These are phyloP conservation scores for Pneumocystis murina DNA, from an alignment of 1,139 yeast species.

Conservation along the genomic window DNA sequence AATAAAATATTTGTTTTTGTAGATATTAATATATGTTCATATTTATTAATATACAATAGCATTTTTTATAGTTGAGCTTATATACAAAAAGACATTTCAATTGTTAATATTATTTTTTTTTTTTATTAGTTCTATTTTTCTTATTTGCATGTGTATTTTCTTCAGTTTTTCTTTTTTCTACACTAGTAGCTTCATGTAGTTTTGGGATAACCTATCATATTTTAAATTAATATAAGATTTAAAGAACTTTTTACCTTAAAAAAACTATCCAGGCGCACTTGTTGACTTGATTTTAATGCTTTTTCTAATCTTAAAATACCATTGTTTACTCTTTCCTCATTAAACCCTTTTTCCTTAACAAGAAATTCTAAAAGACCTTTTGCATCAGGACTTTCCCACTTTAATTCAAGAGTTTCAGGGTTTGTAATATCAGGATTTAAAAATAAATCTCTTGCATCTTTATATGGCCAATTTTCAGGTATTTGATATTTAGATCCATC, in stretches of 20 bases:
- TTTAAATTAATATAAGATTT: background rate
- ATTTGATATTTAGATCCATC: slow-evolving; percentile 37
- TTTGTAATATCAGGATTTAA: slow-evolving; percentile 61
- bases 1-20: background rate
- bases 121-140: background rate
- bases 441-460: slow-evolving; percentile 74
- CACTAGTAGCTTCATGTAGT: background rate
- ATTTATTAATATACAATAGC: background rate
- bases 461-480: slow-evolving; percentile 91
- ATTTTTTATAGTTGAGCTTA: background rate
- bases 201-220: background rate
- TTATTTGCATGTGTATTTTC: background rate
- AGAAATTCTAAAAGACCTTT: slow-evolving; percentile 58
- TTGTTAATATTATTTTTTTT: background rate
- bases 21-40: background rate
- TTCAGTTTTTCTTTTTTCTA: background rate
- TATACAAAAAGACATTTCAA: background rate
- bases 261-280: slow-evolving; percentile 19
- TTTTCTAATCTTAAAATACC: slow-evolving; percentile 79
- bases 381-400: slow-evolving; percentile 65
- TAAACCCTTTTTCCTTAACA: slow-evolving; percentile 70
- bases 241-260: background rate
- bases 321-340: slow-evolving; percentile 74
- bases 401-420: slow-evolving; percentile 42
- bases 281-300: slow-evolving; percentile 72